Evolutionary conservation across 805 yeast species (phyloP).

Genomic region (Scheffersomyces stipitis): DNA sequence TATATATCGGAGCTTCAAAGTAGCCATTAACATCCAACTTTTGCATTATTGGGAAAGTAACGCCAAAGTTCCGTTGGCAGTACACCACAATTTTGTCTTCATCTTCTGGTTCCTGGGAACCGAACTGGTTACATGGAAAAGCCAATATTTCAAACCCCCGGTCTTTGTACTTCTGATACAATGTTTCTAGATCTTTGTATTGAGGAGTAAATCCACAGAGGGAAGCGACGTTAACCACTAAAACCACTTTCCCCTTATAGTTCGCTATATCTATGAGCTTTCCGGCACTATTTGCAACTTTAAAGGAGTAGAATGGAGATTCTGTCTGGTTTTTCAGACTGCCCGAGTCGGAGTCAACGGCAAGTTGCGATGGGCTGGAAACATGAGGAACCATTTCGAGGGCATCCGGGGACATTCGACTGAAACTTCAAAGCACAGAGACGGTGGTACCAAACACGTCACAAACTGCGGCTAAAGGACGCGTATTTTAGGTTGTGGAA

Average conservation of each 20-base stretch:
- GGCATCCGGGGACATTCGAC: too few relatives aligned
- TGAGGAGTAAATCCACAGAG: constrained; percentile 47
- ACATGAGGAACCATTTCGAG: too few relatives aligned
- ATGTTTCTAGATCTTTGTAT: constrained; percentile 64
- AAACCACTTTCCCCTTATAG: constrained; percentile 19
- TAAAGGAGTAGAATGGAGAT: constrained; percentile 6
- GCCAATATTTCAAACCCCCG: constrained; percentile 70
- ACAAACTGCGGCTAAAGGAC: too few relatives aligned
- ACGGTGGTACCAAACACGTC: too few relatives aligned
- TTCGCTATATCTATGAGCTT: constrained; percentile 7
- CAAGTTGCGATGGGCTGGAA: background rate
- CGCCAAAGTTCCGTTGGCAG: constrained; percentile 24
- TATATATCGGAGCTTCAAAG: constrained; percentile 26
- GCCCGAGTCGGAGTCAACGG: background rate
- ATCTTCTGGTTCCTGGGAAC: constrained; percentile 71
- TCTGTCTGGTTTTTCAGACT: background rate
- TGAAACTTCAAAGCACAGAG: too few relatives aligned
- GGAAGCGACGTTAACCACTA: constrained; percentile 30
- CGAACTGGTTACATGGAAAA: constrained; percentile 92
- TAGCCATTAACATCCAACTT: constrained; percentile 40
- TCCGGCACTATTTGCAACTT: constrained; percentile 6
- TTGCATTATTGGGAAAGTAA: constrained; percentile 38
- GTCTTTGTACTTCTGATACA: constrained; percentile 64
- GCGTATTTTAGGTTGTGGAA: too few relatives aligned
- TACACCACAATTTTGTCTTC: constrained; percentile 32